Base-by-base conservation (phyloP, 768 basidiomycete species). In the Amanita pallidorosea region DNA sequence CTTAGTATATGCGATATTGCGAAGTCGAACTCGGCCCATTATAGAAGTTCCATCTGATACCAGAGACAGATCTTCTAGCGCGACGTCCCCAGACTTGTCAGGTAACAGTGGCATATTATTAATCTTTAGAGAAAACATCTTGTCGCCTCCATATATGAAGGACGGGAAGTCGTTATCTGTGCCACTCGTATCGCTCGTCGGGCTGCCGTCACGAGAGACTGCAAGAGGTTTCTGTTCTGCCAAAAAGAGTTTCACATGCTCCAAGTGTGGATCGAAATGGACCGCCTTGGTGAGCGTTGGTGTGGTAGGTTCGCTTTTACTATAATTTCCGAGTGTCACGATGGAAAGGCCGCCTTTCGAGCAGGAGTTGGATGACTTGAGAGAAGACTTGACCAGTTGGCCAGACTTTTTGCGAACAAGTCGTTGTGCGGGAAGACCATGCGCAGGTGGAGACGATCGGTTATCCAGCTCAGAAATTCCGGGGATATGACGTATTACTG, bases 201-300 rank as follows among this genome's bases (percentile, higher is more conserved):
- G 94, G 56, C 87, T 88, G 0, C 91, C 92, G 57, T 90, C 85
- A 42, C 95, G 79, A 11, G 85, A 89, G 15, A 99, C 95, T 1
- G 94, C 93, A 7, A 89, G 75, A 5, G 95, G 95, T 62, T 92
- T 92, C 67, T 98, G 95, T 67, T 92, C 88, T 11, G 94, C 84
- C 51, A 94, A 72, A 72, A 98, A 98, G 43, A 94, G 76, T 67
- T 94, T 94, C 55, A 98, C 88, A 51, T 91, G 88, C 65, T 96
- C 95, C 48, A 97, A 78, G 61, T 93, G 80, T 5, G 83, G 64
- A 67, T 95, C 89, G 54, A 99, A 99, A 60, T 96, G 91, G 7
- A 99, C 95, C 22, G 81, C 83, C 64, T 96, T 94, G 55, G 78
- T 69, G 35, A 73, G 73, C 4, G 76, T 82, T 0, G 94, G 94